Conservation (phyloP, 768 basidiomycete genomes). For the Phallus indusiatus region DNA sequence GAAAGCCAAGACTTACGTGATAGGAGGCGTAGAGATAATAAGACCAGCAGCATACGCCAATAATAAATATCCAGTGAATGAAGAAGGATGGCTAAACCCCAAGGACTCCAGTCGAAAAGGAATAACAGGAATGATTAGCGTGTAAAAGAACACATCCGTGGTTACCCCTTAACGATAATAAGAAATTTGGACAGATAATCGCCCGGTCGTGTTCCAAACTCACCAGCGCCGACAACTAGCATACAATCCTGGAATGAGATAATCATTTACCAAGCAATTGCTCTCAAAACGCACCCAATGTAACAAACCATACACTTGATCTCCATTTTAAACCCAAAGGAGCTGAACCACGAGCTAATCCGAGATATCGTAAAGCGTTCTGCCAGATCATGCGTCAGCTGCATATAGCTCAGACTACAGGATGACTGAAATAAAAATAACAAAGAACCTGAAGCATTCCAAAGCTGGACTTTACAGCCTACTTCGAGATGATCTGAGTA, state of each 20-base stretch:
- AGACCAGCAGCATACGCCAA: constrained; percentile 57
- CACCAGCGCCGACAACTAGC: constrained; percentile 41
- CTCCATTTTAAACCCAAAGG: constrained; percentile 48
- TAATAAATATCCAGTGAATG: constrained; percentile 49
- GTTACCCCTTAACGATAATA: constrained; percentile 23
- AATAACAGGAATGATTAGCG: constrained; percentile 52
- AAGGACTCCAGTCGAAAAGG: constrained; percentile 52
- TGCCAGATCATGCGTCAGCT: no score
- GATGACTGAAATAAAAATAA: no score
- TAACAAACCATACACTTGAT: constrained; percentile 48
- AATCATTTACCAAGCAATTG: neutral
- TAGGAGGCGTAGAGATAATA: constrained; percentile 46
- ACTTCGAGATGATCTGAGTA: no score
- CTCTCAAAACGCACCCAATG: constrained; percentile 26
- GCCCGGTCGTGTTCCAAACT: constrained; percentile 7
- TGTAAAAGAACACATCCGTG: constrained; percentile 51
- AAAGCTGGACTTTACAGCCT: no score
- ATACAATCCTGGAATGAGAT: neutral
- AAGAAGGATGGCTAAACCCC: constrained; percentile 35
- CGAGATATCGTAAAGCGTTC: no score
- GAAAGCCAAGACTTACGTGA: constrained; percentile 27
- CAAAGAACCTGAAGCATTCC: no score
- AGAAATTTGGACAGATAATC: neutral
- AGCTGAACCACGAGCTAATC: constrained; percentile 3
- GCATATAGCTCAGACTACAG: no score